Conservation (phyloP, 331 rosid species). For the Quercus phellos region DNA sequence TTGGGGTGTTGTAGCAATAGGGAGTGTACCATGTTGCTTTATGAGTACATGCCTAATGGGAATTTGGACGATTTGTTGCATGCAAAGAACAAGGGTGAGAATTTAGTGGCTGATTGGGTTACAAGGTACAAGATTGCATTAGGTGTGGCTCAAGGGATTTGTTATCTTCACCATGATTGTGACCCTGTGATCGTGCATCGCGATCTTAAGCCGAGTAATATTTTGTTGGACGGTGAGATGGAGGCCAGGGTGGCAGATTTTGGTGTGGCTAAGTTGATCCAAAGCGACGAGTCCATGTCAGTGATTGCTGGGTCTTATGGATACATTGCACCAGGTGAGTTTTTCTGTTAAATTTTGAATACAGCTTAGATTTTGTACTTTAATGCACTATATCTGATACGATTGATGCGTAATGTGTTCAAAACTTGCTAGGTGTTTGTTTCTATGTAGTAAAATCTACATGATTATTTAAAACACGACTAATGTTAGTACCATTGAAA, state of each 20-base stretch:
- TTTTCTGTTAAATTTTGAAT: background rate
- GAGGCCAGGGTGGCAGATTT: constrained; percentile 94
- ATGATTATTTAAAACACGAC: no score
- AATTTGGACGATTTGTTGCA: constrained; percentile 75
- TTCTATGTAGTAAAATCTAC: no score
- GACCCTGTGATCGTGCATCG: constrained; percentile 86
- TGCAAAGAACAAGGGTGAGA: constrained; percentile 57
- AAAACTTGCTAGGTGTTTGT: no score
- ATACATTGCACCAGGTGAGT: constrained; percentile 91
- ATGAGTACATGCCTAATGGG: constrained; percentile 94
- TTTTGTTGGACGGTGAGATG: constrained; percentile 71
- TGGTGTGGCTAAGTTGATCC: constrained; percentile 91
- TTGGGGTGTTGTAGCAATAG: constrained; percentile 88
- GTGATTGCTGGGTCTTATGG: constrained; percentile 97
- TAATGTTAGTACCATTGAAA: no score
- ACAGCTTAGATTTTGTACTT: background rate
- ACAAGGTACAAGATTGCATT: constrained; percentile 77
- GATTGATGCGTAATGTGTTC: no score
- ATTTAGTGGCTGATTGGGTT: constrained; percentile 72
- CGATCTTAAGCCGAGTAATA: constrained; percentile 86
- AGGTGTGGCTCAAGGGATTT: constrained; percentile 95
- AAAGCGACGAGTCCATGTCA: constrained; percentile 79
- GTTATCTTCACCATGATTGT: constrained; percentile 94
- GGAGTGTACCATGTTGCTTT: constrained; percentile 81
- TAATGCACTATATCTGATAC: no score